A percentile compares a stretch with the other conserved stretches of the same genome.
Conservation (phyloP, 495 filamentous ascomycete species). For the Aspergillus sclerotioniger region DNA sequence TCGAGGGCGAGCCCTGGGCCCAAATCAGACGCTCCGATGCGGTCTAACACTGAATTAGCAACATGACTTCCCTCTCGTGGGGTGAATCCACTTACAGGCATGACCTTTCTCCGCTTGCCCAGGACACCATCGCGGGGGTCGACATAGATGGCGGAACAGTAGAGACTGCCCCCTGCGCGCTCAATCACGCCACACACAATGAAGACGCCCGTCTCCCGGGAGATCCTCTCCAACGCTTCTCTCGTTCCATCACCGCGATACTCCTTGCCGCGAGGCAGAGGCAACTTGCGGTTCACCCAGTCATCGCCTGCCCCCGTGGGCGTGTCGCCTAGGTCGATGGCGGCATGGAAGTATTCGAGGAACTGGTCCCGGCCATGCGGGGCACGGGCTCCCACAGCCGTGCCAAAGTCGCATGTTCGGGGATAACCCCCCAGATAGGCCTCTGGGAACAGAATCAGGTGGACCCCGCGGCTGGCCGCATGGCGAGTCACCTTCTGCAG, state of each 20-base stretch:
- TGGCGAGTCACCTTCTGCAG: constrained; percentile 55
- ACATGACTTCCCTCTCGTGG: background rate
- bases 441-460: constrained; percentile 88
- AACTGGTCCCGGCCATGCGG: constrained; percentile 78
- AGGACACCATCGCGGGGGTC: constrained; percentile 68
- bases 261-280: constrained; percentile 43
- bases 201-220: constrained; percentile 75
- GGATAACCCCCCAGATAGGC: constrained; percentile 94
- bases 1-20: constrained; percentile 81
- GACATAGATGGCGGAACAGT: constrained; percentile 81
- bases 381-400: constrained; percentile 65
- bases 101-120: constrained; percentile 91
- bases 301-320: constrained; percentile 68
- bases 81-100: constrained; percentile 58
- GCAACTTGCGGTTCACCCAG: constrained; percentile 67
- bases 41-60: constrained; percentile 48
- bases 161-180: constrained; percentile 74
- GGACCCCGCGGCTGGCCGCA: constrained; percentile 48
- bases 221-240: constrained; percentile 72
- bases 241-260: constrained; percentile 81
- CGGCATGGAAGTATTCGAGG: constrained; percentile 71
- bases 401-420: constrained; percentile 75
- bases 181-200: constrained; percentile 79
- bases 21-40: constrained; percentile 81
- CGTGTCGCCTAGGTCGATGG: constrained; percentile 85